A percentile compares a stretch with the other conserved stretches of the same genome.
These are phyloP conservation scores for Hura crepitans DNA, from an alignment of 441 rosid species.

Conservation along the genomic window DNA sequence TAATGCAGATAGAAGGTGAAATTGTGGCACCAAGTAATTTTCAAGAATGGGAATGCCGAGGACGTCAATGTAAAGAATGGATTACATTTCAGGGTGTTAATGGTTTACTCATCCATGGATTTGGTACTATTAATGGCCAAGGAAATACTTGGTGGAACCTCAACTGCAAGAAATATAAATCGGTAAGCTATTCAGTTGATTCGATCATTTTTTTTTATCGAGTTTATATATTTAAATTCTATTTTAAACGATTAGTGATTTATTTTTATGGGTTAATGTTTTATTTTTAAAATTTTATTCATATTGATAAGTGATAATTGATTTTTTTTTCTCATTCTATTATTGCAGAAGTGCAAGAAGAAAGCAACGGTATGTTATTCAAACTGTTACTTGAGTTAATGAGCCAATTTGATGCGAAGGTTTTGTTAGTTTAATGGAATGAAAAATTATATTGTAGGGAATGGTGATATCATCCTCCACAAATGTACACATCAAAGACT, in stretches of 20 bases:
- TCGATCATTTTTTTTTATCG: too few relatives aligned
- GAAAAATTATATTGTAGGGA: slow-evolving; percentile 22
- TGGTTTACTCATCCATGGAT: background rate
- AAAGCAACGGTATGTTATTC: slow-evolving; percentile 2
- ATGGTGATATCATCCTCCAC: slow-evolving; percentile 29
- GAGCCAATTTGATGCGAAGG: too few relatives aligned
- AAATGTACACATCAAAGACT: slow-evolving; percentile 28
- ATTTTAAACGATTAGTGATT: too few relatives aligned
- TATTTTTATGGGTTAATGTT: too few relatives aligned
- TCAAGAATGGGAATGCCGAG: background rate
- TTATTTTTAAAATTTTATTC: too few relatives aligned
- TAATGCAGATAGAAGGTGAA: background rate
- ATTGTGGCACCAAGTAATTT: background rate
- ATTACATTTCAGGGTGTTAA: background rate
- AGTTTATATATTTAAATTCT: too few relatives aligned
- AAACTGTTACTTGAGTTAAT: background rate
- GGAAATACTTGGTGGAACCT: background rate
- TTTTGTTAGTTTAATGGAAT: too few relatives aligned
- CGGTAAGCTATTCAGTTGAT: too few relatives aligned
- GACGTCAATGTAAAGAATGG: background rate
- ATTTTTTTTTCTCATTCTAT: background rate
- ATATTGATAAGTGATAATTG: too few relatives aligned
- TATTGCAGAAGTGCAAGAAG: slow-evolving; percentile 11
- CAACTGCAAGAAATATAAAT: background rate
- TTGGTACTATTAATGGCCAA: background rate